Evolutionary conservation across 352 stramenopile genomes (phyloP), one percentile per base, ranked within the genome.

Genomic region (Globisporangium viniferum): DNA sequence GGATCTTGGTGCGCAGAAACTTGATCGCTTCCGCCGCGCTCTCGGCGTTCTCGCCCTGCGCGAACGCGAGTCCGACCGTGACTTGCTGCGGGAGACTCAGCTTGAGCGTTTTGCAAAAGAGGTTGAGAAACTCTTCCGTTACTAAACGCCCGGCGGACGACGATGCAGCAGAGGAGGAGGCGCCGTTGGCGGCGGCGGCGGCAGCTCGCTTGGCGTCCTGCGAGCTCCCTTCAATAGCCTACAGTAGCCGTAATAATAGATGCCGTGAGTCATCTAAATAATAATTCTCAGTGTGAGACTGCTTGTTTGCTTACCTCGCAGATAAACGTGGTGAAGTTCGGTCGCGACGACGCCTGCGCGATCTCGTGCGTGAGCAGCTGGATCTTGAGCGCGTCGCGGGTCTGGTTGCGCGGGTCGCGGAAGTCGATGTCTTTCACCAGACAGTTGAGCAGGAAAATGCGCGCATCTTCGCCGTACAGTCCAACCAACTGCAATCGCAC

Each of bases 361-460:
- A 97, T 82, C 76, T 97, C 91, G 76, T 97, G 89, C 74, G 90
- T 81, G 35, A 97, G 85, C 64, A 97, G 67, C 70, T 97, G 85
- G 63, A 96, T 91, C 81, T 97, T 96, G 48, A 96, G 83, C 46
- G 85, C 81, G 73, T 97, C 90, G 71, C 95, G 94, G 69, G 86
- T 76, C 35, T 94, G 85, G 65, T 79, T 81, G 62, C 89, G 86
- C 58, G 85, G 73, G 70, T 97, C 88, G 35, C 89, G 88, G 72
- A 97, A 97, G 71, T 96, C 88, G 58, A 95, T 96, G 71, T 95
- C 90, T 69, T 94, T 88, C 48, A 97, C 89, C 49, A 97, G 79
- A 69, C 89, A 97, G 77, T 94, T 94, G 60, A 97, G 79, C 59
- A 97, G 67, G 70, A 97, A 97, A 71, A 97, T 92, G 31, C 90